Evolutionary conservation across 2,329 filamentous ascomycete species (phyloP), one percentile per base, ranked within the genome.

Genomic region (Stenocarpella maydis): DNA sequence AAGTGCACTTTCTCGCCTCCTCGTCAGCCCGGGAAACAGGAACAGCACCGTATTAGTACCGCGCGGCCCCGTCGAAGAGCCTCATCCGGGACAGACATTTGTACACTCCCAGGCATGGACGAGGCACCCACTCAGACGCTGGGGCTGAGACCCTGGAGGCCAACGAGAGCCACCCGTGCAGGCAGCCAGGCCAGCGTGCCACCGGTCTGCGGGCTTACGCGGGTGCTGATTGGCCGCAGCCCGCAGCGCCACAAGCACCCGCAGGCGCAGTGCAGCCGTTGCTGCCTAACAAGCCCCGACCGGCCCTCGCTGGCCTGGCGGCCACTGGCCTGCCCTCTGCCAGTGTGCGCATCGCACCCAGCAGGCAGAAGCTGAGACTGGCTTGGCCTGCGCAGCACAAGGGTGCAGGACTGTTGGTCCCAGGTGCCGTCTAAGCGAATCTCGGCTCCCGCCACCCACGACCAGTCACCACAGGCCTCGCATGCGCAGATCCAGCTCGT

Each of bases 111-210:
- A 67, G 64, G 28, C 52, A 66, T 28, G 49, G 55, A 21, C 49
- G 41, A 67, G 52, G 52, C 64, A 67, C 49, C 64, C 64, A 58
- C 58, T 55, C 52, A 39, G n/a, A n/a, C 28, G 19, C n/a, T 26
- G 24, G 55, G 55, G 55, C 52, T 66, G 64, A 47, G 50, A 55
- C 50, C 39, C 12, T 28, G 24, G 64, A 66, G 64, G 37, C 43
- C 64, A 66, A 66, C 52, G 39, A 26, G 47, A 39, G 31, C 64
- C 64, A 67, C 64, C 41, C 45, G 10, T 52, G 21, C 41, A 58
- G 37, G 64, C 52, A 58, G 52, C 52, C 43, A 39, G 41, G 64
- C 52, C 24, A 24, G 14, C 58, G 64, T 49, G 64, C 49, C 64
- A 58, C 52, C 28, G 28, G 52, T 67, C 52, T 34, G 31, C 50